phyloP scores from a whole-genome alignment of 257 asterid species.

The Pogostemon cablin region DNA sequence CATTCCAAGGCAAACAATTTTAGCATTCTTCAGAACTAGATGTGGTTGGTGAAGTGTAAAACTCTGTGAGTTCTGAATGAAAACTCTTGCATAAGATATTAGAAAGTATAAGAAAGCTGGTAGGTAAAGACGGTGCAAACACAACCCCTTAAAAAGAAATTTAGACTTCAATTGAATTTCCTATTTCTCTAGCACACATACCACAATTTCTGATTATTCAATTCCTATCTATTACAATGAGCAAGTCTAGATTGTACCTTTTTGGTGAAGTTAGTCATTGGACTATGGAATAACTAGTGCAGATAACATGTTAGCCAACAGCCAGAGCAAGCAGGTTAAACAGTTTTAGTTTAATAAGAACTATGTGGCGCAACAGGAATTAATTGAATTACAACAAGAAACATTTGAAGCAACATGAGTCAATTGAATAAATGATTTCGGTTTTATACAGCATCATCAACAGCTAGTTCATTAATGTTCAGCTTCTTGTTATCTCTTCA shows the following conservation, averaged over 20 bases:
- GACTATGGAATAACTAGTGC: not conserved
- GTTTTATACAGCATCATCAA: too few relatives aligned
- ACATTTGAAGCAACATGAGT: not conserved
- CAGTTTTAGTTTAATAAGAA: constrained; percentile 11
- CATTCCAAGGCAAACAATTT: constrained; percentile 69
- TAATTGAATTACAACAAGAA: not conserved
- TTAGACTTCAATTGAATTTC: not conserved
- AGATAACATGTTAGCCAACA: constrained; percentile 18
- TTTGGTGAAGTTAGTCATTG: constrained; percentile 9
- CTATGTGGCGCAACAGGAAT: not conserved
- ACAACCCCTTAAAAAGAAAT: not conserved
- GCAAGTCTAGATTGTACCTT: not conserved
- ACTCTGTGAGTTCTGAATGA: not conserved
- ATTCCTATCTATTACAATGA: not conserved
- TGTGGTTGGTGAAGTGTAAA: constrained; percentile 1
- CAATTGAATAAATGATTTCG: too few relatives aligned
- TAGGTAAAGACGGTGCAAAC: constrained; percentile 3
- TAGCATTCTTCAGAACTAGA: constrained; percentile 21
- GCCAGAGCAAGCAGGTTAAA: constrained; percentile 11
- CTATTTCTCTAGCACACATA: not conserved
- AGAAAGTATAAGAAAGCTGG: not conserved
- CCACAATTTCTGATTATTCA: not conserved
- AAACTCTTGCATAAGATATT: constrained; percentile 3
- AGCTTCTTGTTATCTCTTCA: constrained; percentile 7
- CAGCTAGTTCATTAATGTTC: not conserved